Conservation (phyloP, 257 asterid species). For the Solanum lycopersicoides region DNA sequence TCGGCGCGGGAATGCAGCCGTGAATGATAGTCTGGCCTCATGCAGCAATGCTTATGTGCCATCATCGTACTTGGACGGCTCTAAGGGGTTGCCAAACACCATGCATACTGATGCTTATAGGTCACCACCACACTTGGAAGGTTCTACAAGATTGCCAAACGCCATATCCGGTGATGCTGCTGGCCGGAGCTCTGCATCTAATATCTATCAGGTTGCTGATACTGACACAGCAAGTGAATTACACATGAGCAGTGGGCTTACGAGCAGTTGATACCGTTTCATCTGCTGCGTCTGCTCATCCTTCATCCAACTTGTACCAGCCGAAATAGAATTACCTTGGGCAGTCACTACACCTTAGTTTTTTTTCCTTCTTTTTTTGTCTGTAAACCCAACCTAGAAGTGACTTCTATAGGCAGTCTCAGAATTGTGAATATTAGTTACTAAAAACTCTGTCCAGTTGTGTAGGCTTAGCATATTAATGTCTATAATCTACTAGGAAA, state of each 20-base stretch:
- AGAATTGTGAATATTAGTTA: background rate
- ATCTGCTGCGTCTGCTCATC: slow-evolving; percentile 10
- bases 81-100: background rate
- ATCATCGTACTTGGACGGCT: slow-evolving; percentile 3
- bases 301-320: slow-evolving; percentile 37
- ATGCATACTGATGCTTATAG: slow-evolving; percentile 9
- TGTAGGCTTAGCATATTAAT: background rate
- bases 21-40: background rate
- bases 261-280: slow-evolving; percentile 18
- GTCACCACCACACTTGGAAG: slow-evolving; percentile 32
- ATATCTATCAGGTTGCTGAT: slow-evolving; percentile 71
- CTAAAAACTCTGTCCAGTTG: background rate
- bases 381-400: background rate
- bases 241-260: background rate
- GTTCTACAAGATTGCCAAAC: slow-evolving; percentile 32
- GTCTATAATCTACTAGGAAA: background rate
- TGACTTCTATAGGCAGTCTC: background rate
- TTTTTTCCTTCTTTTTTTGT: background rate
- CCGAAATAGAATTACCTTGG: background rate
- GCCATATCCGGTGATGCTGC: slow-evolving; percentile 13
- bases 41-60: background rate
- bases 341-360: background rate
- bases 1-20: background rate
- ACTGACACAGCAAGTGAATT: slow-evolving; percentile 12
- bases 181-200: slow-evolving; percentile 27